These are phyloP conservation scores for Boeremia exigua DNA, from an alignment of 2,329 filamentous ascomycete species.

Conservation along the genomic window DNA sequence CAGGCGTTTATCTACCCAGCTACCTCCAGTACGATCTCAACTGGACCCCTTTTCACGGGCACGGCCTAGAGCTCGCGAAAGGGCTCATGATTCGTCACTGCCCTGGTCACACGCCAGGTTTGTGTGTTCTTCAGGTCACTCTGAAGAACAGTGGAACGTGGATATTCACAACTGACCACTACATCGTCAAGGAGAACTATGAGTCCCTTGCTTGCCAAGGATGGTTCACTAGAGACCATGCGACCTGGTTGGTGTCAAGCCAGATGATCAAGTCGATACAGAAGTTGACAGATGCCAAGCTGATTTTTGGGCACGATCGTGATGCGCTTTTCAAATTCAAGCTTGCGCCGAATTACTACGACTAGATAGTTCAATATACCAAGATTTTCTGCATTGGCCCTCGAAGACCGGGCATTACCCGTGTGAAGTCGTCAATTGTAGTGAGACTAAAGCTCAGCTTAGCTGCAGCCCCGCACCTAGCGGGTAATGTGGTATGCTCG, in stretches of 20 bases:
- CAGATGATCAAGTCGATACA: slow-evolving; percentile 37
- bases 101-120: slow-evolving; percentile 47
- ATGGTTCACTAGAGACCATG: slow-evolving; percentile 47
- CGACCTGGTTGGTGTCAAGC: slow-evolving; percentile 36
- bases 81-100: slow-evolving; percentile 42
- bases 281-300: slow-evolving; percentile 30
- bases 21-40: slow-evolving; percentile 46
- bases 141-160: slow-evolving; percentile 41
- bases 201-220: slow-evolving; percentile 42
- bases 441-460: too few species aligned
- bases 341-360: not conserved
- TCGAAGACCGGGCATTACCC: too few species aligned
- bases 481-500: too few species aligned
- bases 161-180: slow-evolving; percentile 49
- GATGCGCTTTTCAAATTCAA: slow-evolving; percentile 7
- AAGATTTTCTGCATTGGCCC: too few species aligned
- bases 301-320: slow-evolving; percentile 39
- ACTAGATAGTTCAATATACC: not conserved
- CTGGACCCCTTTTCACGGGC: slow-evolving; percentile 43
- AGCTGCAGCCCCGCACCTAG: too few species aligned
- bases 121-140: slow-evolving; percentile 47
- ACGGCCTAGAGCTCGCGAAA: slow-evolving; percentile 38
- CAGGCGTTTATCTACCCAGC: slow-evolving; percentile 2
- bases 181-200: slow-evolving; percentile 47
- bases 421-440: too few species aligned